Evolutionary conservation across 2,329 filamentous ascomycete species (phyloP), one percentile per base, ranked within the genome.

Genomic region (Penicillium vulpinum): DNA sequence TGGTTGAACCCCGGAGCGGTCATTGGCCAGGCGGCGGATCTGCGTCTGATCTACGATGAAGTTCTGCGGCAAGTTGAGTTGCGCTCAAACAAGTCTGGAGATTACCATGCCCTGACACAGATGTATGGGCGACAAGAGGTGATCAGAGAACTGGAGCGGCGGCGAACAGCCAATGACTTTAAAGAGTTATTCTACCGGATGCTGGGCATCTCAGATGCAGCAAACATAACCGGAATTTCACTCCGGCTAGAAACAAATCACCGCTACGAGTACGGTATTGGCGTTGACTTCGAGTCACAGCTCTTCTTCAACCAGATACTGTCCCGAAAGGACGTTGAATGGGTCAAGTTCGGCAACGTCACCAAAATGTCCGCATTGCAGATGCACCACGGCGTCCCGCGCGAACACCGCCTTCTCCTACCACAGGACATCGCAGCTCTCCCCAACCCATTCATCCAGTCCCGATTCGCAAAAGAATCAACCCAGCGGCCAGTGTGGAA

Each of bases 61-160:
- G 75, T 79, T 5, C 58, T 79, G 36, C 73, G 73, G 18, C 73
- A 77, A 16, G 66, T 74, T 64, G 61, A 70, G 62, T 49, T 67
- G 62, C 54, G 67, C 63, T 62, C 62, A 35, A 72, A 68, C 43
- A 70, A 71, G 35, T 59, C 64, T 24, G 57, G 72, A 28, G 79
- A 82, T 61, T 75, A 81, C 62, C 70, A 75, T 57, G 77, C 78
- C n/a, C 76, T 85, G 51, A 75, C 79, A 5, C 76, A 80, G 55
- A 77, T 85, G 39, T 84, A 78, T 54, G 81, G 78, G 22, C 76
- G 80, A 43, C 83, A 85, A 64, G 82, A 84, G 65, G 78, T 78
- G 46, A 67, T 78, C 43, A 74, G 83, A 33, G 76, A 82, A 57
- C 61, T 75, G 3, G 70, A 76, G 49, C 70, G 74, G 54, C 71